These are phyloP conservation scores for Sporothrix dimorphospora DNA, from an alignment of 2,329 filamentous ascomycete genomes.

Conservation along the genomic window DNA sequence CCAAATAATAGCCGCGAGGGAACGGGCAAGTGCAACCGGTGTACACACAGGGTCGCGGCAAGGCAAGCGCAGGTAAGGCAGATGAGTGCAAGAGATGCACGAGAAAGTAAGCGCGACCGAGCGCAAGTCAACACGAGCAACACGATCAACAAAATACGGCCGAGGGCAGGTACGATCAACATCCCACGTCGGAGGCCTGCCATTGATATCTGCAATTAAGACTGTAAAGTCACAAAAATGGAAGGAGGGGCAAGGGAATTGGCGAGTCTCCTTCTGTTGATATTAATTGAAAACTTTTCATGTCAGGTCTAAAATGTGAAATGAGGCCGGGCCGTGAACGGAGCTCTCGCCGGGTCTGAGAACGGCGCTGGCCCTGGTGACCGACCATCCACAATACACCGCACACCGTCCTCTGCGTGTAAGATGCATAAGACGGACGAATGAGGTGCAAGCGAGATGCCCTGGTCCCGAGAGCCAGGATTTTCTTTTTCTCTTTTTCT, in stretches of 20 bases:
- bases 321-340: conserved; percentile 4
- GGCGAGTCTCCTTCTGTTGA: not conserved
- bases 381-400: not conserved
- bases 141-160: not conserved
- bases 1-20: not conserved
- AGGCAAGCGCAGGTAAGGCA: conserved; percentile 11
- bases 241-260: not conserved
- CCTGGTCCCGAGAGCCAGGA: not conserved
- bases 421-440: not conserved
- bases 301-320: not conserved
- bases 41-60: not conserved
- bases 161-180: not conserved
- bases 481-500: not conserved
- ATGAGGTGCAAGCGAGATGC: conserved; percentile 1
- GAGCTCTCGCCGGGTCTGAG: not conserved
- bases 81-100: not conserved
- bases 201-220: not conserved
- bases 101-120: conserved; percentile 4
- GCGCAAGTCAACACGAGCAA: not conserved
- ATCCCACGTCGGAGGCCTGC: not conserved
- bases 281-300: not conserved
- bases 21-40: conserved; percentile 3
- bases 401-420: too few relatives aligned
- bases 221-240: not conserved
- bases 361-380: not conserved